Conservation (phyloP, 306 rosid genomes). For the cucumber (Cucumis sativus) region Cucumber_9930_V3 NC_026657.2:15464501-15465000, state of each 20-base stretch:
- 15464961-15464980: no score
- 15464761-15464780: background rate
- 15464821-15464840: background rate
- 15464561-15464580: no score
- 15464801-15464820: background rate
- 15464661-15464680: background rate
- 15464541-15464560: no score
- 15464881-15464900: background rate
- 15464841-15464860: background rate
- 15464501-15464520: background rate
- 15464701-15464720: background rate
- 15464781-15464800: background rate
- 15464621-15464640: background rate
- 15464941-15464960: background rate
- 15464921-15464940: background rate
- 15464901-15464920: background rate
- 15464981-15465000: background rate
- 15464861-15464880: background rate
- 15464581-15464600: no score
- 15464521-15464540: no score
- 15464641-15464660: background rate
- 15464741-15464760: background rate
- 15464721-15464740: background rate
- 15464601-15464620: no score
- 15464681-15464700: background rate